Conservation (phyloP, 306 rosid species). For the Alnus glutinosa region DNA sequence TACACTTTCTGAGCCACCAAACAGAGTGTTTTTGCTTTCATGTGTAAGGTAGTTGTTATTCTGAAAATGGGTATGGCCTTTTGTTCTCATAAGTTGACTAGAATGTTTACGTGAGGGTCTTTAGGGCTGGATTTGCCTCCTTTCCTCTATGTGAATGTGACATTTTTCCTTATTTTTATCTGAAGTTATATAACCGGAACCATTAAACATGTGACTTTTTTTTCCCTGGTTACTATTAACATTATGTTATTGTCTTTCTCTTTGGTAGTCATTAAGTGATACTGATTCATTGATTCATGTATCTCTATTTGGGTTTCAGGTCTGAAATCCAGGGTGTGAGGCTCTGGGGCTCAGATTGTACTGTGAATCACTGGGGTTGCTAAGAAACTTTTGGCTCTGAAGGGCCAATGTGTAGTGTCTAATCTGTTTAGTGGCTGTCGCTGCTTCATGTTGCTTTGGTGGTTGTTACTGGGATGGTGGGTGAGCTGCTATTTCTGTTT, state of each 20-base stretch:
- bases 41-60: background rate
- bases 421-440: background rate
- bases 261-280: background rate
- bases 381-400: background rate
- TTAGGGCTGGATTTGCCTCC: background rate
- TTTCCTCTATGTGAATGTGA: background rate
- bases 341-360: slow-evolving; percentile 8
- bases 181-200: background rate
- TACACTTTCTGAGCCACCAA: background rate
- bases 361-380: background rate
- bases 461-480: slow-evolving; percentile 13
- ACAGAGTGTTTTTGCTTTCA: background rate
- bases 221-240: background rate
- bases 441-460: background rate
- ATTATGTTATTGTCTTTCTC: background rate
- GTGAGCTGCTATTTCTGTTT: background rate
- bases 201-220: background rate
- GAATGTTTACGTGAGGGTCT: background rate
- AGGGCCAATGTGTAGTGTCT: background rate
- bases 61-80: background rate
- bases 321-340: slow-evolving; percentile 1
- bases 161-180: background rate
- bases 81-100: background rate
- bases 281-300: background rate
- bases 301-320: background rate